These are phyloP conservation scores for Boletellus dicymbophilus DNA, from an alignment of 1,284 basidiomycete species.

Conservation along the genomic window DNA sequence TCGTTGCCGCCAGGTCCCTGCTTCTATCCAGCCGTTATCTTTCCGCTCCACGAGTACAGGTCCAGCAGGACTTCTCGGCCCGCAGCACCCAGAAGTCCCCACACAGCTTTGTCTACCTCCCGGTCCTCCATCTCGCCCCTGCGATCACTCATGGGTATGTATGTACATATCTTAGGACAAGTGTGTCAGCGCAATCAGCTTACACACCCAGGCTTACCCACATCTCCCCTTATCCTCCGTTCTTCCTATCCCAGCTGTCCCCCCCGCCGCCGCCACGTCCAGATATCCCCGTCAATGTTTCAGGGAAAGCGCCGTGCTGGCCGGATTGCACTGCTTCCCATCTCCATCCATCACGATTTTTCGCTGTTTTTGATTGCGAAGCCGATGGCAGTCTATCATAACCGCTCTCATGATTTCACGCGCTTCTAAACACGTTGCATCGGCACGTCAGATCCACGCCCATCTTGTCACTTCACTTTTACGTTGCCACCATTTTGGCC, in stretches of 20 bases:
- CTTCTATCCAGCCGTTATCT: slow-evolving; percentile 21
- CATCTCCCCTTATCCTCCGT: slow-evolving; percentile 13
- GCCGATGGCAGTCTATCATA: slow-evolving; percentile 36
- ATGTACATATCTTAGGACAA: slow-evolving; percentile 19
- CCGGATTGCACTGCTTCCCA: slow-evolving; percentile 9
- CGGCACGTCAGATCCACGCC: slow-evolving; percentile 37
- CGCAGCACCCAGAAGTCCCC: slow-evolving; percentile 23
- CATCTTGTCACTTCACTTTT: slow-evolving; percentile 33
- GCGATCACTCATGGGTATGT: slow-evolving; percentile 18
- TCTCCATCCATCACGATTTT: slow-evolving; percentile 23
- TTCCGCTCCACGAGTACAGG: slow-evolving; percentile 21
- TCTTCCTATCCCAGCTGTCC: slow-evolving; percentile 2
- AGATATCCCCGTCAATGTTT: slow-evolving; percentile 11
- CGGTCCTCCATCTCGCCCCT: slow-evolving; percentile 13
- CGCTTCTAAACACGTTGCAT: slow-evolving; percentile 38
- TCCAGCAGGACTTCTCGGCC: slow-evolving; percentile 27
- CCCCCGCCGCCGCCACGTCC: slow-evolving; percentile 8
- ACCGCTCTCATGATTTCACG: slow-evolving; percentile 37
- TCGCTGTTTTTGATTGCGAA: slow-evolving; percentile 26
- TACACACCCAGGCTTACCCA: slow-evolving; percentile 22
- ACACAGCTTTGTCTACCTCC: slow-evolving; percentile 26
- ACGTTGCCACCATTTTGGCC: slow-evolving; percentile 30
- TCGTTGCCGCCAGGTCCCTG: background rate
- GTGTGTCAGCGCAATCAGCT: slow-evolving; percentile 18
- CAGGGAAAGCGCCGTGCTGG: slow-evolving; percentile 13